Evolutionary conservation across 352 stramenopile genomes (phyloP).

Genomic region (Albugo candida): DNA sequence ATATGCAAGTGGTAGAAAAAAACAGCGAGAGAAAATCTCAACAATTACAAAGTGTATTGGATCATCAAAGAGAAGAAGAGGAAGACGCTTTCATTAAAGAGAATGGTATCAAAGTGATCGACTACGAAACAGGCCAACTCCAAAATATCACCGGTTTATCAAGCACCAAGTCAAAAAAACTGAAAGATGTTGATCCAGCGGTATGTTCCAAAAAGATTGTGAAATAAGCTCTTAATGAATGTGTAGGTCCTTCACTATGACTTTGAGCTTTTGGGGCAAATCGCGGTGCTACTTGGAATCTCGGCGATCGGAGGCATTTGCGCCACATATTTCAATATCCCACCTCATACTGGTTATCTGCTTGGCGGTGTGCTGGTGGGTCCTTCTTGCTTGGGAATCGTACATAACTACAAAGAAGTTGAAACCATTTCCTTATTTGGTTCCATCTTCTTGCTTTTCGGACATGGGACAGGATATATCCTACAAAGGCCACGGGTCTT

Average conservation of each 20-base stretch:
- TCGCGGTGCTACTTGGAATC: constrained; percentile 56
- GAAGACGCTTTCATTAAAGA: constrained; percentile 62
- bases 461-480: constrained; percentile 59
- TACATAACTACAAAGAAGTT: constrained; percentile 80
- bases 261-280: constrained; percentile 68
- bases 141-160: constrained; percentile 55
- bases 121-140: constrained; percentile 68
- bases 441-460: constrained; percentile 86
- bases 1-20: constrained; percentile 68
- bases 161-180: constrained; percentile 39
- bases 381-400: constrained; percentile 69
- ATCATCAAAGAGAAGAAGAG: constrained; percentile 57
- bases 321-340: constrained; percentile 72
- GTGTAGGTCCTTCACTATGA: constrained; percentile 62
- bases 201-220: constrained; percentile 2
- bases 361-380: constrained; percentile 79
- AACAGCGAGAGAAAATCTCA: constrained; percentile 64
- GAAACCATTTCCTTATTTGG: constrained; percentile 88
- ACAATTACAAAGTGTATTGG: constrained; percentile 49
- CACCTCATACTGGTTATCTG: constrained; percentile 82
- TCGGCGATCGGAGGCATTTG: constrained; percentile 80
- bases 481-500: constrained; percentile 39
- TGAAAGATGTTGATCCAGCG: constrained; percentile 51
- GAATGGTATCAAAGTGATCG: constrained; percentile 55
- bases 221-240: not conserved